These are phyloP conservation scores for Cylindrotheca closterium DNA, from an alignment of 108 stramenopile species.

Conservation along the genomic window DNA sequence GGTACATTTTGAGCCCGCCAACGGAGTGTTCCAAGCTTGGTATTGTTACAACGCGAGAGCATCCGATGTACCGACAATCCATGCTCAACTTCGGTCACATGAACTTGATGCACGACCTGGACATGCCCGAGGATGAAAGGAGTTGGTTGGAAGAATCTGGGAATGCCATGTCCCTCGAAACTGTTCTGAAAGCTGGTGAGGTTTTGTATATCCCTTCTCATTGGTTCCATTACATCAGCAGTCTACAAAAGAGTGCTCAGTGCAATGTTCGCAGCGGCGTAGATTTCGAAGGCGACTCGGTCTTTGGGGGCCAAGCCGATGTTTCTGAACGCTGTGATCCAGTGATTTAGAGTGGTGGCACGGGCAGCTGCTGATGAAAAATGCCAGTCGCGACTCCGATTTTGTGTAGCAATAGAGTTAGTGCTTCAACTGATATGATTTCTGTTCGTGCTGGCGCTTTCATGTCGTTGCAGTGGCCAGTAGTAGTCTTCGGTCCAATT, in stretches of 20 bases:
- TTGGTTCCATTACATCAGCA: constrained; percentile 94
- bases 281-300: constrained; percentile 50
- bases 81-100: constrained; percentile 81
- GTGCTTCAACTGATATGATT: too few species aligned
- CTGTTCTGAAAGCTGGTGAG: constrained; percentile 89
- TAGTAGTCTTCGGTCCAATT: too few species aligned
- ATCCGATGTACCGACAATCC: constrained; percentile 86
- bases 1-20: constrained; percentile 91
- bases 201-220: constrained; percentile 89
- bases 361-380: too few species aligned
- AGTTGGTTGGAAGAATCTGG: constrained; percentile 60
- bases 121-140: constrained; percentile 64
- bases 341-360: too few species aligned
- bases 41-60: constrained; percentile 51
- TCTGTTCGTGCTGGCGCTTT: too few species aligned
- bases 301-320: constrained; percentile 53
- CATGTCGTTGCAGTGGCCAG: too few species aligned
- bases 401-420: too few species aligned
- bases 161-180: constrained; percentile 62
- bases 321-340: constrained; percentile 11
- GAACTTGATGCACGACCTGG: constrained; percentile 41
- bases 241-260: constrained; percentile 86
- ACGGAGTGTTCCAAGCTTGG: constrained; percentile 75
- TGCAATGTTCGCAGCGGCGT: constrained; percentile 88
- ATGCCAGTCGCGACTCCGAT: too few species aligned